phyloP scores from a whole-genome alignment of 345 rosid genomes.

The Gossypium longicalyx region DNA sequence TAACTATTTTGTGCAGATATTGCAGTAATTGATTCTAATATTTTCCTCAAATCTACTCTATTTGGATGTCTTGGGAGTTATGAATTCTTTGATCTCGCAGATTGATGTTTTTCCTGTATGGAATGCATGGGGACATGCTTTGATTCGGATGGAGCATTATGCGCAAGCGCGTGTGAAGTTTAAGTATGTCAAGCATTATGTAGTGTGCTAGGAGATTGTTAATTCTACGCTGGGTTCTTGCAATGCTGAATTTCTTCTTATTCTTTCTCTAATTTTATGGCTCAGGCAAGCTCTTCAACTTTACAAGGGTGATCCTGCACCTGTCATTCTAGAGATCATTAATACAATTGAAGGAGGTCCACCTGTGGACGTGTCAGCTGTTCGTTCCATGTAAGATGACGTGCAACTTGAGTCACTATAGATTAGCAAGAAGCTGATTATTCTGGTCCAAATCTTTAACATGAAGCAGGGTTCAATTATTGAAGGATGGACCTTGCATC shows the following conservation, averaged over 20 bases:
- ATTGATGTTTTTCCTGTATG: conserved; percentile 93
- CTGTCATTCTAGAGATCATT: conserved; percentile 72
- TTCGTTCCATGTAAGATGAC: conserved; percentile 79
- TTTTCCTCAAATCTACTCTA: conserved; percentile 5
- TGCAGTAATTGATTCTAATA: conserved; percentile 15
- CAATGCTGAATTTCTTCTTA: conserved; percentile 1
- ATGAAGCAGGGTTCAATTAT: neutral
- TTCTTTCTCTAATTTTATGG: conserved; percentile 23
- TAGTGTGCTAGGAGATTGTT: neutral
- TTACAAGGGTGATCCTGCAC: conserved; percentile 67
- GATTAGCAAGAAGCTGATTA: conserved; percentile 12
- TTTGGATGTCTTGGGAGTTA: conserved; percentile 19
- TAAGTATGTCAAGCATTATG: conserved; percentile 46
- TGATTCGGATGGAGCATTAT: conserved; percentile 86
- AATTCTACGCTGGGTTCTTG: neutral
- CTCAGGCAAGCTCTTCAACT: conserved; percentile 92
- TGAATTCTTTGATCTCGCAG: conserved; percentile 36
- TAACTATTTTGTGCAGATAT: conserved; percentile 28
- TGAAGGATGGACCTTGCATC: neutral
- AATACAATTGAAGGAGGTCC: conserved; percentile 96
- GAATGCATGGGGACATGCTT: conserved; percentile 99
- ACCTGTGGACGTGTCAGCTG: conserved; percentile 85
- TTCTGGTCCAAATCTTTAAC: neutral
- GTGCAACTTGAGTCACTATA: neutral
- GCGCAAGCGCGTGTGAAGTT: conserved; percentile 92